Percentiles rank a stretch among this genome's conserved stretches.
Evolutionary conservation across 768 basidiomycete species (phyloP).

Genomic region (Chlorophyllum brunneum): DNA sequence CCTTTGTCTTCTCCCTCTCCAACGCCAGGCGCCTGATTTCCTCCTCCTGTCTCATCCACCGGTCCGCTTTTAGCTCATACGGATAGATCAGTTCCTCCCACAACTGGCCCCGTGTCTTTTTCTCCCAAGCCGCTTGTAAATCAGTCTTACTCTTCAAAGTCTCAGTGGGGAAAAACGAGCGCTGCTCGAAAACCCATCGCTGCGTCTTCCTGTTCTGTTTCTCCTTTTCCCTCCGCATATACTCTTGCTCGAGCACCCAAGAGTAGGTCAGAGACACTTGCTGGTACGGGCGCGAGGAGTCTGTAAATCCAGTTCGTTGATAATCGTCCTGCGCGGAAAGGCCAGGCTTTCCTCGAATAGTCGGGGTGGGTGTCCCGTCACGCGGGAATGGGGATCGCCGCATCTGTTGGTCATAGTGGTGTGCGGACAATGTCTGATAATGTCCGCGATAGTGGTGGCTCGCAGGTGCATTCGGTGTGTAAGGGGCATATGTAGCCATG

Average conservation of each 20-base stretch:
- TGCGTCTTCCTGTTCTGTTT: conserved; percentile 50
- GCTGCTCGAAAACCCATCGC: conserved; percentile 64
- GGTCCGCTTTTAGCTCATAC: conserved; percentile 47
- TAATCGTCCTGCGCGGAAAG: background rate
- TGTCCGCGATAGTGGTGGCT: conserved; percentile 1
- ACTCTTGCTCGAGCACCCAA: conserved; percentile 54
- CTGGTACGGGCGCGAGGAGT: conserved; percentile 28
- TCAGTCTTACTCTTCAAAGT: conserved; percentile 17
- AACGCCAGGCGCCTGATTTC: conserved; percentile 39
- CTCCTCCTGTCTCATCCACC: conserved; percentile 50
- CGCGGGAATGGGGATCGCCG: conserved; percentile 12
- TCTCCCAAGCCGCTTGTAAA: conserved; percentile 10
- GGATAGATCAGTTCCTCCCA: conserved; percentile 53
- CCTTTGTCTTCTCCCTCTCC: conserved; percentile 43
- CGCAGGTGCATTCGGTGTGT: conserved; percentile 7
- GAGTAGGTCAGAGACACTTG: conserved; percentile 41
- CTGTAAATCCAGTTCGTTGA: conserved; percentile 1
- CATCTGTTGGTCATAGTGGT: conserved; percentile 10
- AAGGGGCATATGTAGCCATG: conserved; percentile 16
- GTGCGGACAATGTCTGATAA: conserved; percentile 6
- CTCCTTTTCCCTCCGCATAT: conserved; percentile 35
- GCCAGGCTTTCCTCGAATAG: conserved; percentile 15
- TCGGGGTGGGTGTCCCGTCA: conserved; percentile 15
- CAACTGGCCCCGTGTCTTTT: conserved; percentile 30
- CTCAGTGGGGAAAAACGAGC: conserved; percentile 30